These are phyloP conservation scores for Plasmodium sp. DNA, from an alignment of 169 alveolate genomes.

Conservation along the genomic window DNA sequence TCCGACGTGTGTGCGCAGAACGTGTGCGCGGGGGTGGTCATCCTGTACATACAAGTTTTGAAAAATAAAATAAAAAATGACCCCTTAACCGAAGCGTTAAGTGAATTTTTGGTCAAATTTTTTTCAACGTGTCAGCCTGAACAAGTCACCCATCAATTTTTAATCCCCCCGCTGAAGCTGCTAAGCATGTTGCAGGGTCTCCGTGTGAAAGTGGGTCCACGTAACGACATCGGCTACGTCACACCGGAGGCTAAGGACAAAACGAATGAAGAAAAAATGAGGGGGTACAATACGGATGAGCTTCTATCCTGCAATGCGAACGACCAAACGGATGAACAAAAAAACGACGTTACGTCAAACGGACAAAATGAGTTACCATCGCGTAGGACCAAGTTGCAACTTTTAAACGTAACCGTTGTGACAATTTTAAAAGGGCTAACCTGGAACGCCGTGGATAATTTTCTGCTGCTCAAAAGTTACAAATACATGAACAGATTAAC, in stretches of 20 bases:
- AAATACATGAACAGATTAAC: constrained; percentile 30
- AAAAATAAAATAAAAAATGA: constrained; percentile 27
- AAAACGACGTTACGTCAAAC: not conserved
- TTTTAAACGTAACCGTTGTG: not conserved
- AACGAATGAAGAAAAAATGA: not conserved
- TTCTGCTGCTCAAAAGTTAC: constrained; percentile 14
- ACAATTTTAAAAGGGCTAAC: not conserved
- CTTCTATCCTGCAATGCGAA: not conserved
- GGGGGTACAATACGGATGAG: not conserved
- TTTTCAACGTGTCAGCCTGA: not conserved
- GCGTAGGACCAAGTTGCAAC: not conserved
- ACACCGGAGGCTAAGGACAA: not conserved
- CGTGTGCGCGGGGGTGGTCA: not conserved
- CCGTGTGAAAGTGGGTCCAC: not conserved
- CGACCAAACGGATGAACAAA: not conserved
- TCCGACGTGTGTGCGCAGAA: not conserved
- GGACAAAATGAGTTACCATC: not conserved
- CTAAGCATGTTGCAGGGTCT: not conserved
- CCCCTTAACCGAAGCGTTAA: not conserved
- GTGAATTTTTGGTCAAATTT: not conserved
- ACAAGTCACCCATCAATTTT: not conserved
- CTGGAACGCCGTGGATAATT: not conserved
- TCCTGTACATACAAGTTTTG: not conserved
- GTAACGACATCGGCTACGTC: not conserved
- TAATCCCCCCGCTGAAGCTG: not conserved